Evolutionary conservation across 2,329 filamentous ascomycete genomes (phyloP).

Genomic region (Trichoderma guizhouense): DNA sequence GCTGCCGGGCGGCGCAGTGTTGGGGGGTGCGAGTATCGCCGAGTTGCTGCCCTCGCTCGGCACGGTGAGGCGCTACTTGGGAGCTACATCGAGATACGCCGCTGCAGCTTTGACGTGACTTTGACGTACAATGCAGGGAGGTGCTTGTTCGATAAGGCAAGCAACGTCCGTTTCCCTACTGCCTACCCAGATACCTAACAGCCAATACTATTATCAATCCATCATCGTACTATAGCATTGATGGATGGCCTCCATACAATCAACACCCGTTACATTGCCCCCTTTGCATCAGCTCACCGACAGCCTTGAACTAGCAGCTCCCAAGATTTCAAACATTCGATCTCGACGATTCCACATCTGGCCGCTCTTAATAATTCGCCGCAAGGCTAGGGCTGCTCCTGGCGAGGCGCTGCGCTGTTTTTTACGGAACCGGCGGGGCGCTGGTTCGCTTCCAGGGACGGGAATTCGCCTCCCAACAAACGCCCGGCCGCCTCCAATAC

Average conservation of each 20-base stretch:
- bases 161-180: neutral
- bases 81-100: neutral
- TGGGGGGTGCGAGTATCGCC: neutral
- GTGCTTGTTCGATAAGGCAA: neutral
- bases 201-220: neutral
- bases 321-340: neutral
- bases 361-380: neutral
- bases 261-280: neutral
- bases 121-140: neutral
- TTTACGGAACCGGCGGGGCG: constrained; percentile 18
- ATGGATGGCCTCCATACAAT: neutral
- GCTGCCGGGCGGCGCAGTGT: neutral
- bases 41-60: neutral
- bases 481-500: neutral
- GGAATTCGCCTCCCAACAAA: constrained; percentile 10
- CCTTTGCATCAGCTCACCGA: neutral
- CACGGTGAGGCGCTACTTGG: neutral
- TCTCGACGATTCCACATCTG: neutral
- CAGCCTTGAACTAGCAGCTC: neutral
- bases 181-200: neutral
- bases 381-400: constrained; percentile 1
- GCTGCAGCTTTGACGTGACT: neutral
- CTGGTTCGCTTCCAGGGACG: neutral
- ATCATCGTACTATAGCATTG: neutral
- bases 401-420: constrained; percentile 6